Base-by-base conservation (phyloP, 2,329 filamentous ascomycete species). In the Phoma sp. region DNA sequence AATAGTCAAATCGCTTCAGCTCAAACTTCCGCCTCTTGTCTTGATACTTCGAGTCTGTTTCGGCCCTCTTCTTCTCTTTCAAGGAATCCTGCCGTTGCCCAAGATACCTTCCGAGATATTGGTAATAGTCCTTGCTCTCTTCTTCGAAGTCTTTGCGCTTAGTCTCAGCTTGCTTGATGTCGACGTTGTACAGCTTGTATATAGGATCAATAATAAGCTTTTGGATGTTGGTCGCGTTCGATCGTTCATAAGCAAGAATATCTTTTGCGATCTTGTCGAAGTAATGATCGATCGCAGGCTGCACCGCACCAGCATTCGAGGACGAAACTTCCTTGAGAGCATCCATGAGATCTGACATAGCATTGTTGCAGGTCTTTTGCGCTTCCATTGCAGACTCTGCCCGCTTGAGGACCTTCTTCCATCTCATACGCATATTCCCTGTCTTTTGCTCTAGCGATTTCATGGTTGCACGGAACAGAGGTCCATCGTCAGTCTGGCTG, bases 141-240 rank as follows among this genome's bases (percentile, higher is more conserved):
- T 99, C 95, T 61, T 99, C 95, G 66, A 99, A 99, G 65, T 98
- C 95, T 62, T 95, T 91, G 77, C 95, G 96, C 79, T 99, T 99
- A 36, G 89, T 83, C 70, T 99, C 95, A 24, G 93, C 96, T 74
- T 96, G 92, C 75, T 99, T 99, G 79, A 99, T 98, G 68, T 99
- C 96, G 60, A 93, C 83, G 57, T 91, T 91, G 75, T 99, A 99
- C 11, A 99, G 80, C 75, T 91, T 96, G 61, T 85, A 88, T 62
- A 99, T 84, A 1, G 96, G 96, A 38, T 99, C 95, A 62, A 99
- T 96, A 68, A 99, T 93, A 47, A 96, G 89, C 70, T 87, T 93
- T 68, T 97, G 93, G 30, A 99, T 82, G 66, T 96, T 93, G 35
- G 79, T 67, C 0, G 90, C 87, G 70, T 97, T 98, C 60, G 90